Base-by-base conservation (phyloP, 2,329 filamentous ascomycete genomes). In the Trichoderma gracile region DNA sequence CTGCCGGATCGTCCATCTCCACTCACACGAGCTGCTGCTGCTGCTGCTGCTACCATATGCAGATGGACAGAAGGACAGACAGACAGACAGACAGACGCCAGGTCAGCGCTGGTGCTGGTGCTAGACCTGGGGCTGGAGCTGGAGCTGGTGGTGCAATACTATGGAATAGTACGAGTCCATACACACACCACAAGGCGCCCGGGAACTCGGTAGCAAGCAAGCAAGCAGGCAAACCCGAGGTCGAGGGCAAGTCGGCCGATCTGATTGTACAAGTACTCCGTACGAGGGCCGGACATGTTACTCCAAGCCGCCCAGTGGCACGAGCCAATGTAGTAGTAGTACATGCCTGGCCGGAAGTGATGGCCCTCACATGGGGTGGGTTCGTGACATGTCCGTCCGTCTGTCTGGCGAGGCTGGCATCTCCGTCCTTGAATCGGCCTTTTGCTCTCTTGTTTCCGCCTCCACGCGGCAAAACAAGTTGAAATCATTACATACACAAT, bases 1-100 rank as follows among this genome's bases (percentile, higher is more conserved):
- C 15, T 61, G 58, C 58, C 58, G 58, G 58, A 61, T 61, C 58
- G 49, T 54, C 58, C 58, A 33, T 40, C 55, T 49, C 58, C 57
- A 61, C 57, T 15, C 57, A 61, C 23, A 53, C 23, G 57, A 61
- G 40, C 42, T 33, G 10, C 33, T 38, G 33, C 33, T 38, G 12
- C 10, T 30, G 30, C 8, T 30, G 30, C 30, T 30, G 30, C 30
- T 30, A 30, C 25, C 25, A 25, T 25, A 5, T 25, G 25, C 30
- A 30, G 30, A 30, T 9, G 30, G 7, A 30, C 9, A 9, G 30
- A 30, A 2, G 8, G 30, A 30, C 30, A 30, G 30, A 9, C 30
- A 30, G 8, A 30, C 30, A 30, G 30, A 9, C 42, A 58, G 10
- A 58, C 25, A 23, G 33, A 38, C 33, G 10, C 33, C 33, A 14